Conservation (phyloP, 2,329 filamentous ascomycete genomes). For the Fusarium fujikuroi region DNA sequence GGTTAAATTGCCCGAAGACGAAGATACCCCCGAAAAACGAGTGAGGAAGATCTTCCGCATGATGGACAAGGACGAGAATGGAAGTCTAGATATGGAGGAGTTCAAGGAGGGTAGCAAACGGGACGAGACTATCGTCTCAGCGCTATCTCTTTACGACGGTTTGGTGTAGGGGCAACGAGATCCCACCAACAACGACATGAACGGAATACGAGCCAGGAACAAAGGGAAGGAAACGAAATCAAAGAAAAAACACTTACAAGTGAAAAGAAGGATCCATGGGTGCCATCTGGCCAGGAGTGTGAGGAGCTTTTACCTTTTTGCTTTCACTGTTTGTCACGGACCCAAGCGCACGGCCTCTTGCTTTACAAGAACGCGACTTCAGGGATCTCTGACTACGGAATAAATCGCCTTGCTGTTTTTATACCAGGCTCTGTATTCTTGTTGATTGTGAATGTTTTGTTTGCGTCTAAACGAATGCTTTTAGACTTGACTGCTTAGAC, state of each 20-base stretch:
- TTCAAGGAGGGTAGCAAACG: constrained; percentile 99
- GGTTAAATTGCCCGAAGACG: constrained; percentile 98
- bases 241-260: constrained; percentile 31
- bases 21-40: constrained; percentile 98
- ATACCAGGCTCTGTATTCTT: neutral
- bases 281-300: constrained; percentile 41
- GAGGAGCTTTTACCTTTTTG: constrained; percentile 44
- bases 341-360: constrained; percentile 29
- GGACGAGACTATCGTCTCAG: constrained; percentile 98
- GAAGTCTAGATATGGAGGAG: constrained; percentile 94
- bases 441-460: neutral
- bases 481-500: neutral
- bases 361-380: constrained; percentile 26
- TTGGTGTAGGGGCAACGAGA: constrained; percentile 70
- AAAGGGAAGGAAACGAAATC: neutral
- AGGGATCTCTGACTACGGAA: constrained; percentile 42
- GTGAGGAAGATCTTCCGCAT: constrained; percentile 98
- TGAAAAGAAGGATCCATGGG: constrained; percentile 34
- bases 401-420: constrained; percentile 28
- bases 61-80: constrained; percentile 99
- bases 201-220: neutral
- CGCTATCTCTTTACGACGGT: constrained; percentile 94
- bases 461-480: neutral
- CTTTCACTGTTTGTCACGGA: constrained; percentile 36
- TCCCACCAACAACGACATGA: neutral